Base-by-base conservation (phyloP, 1,284 basidiomycete genomes). In the Cryptococcus deneoformans region DNA sequence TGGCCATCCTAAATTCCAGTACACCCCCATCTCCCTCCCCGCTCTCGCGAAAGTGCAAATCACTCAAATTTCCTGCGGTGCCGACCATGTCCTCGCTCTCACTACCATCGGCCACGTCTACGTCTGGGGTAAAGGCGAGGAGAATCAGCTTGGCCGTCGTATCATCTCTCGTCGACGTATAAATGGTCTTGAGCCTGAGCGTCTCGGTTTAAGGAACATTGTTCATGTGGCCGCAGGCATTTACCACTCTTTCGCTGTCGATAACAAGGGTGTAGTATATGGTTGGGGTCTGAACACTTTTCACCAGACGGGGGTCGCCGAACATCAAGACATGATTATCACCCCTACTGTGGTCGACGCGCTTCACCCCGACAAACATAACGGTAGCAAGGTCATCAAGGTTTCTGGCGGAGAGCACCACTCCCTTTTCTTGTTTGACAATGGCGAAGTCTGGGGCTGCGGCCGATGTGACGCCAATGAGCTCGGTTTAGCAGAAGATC, bases 241-340 rank as follows among this genome's bases (percentile, higher is more conserved):
- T 46, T 90, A 87, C 76, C 88, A 91, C 73, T 92, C 90, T 0
- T 96, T 95, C 67, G 93, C 92, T 3, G 86, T 96, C 60, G 87
- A 92, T 73, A 83, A 87, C 61, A 79, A 82, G 24, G 93, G 92
- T 42, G 83, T 84, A 50, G 88, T 93, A 3, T 95, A 86, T 83
- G 90, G 86, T 2, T 97, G 93, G 93, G 93, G 93, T 29, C 80
- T 94, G 60, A 96, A 97, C 77, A 87, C 82, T 43, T 84, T 84
- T 74, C 82, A 84, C 36, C 88, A 90, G 74, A 84, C 83, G 0
- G 88, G 88, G 39, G 57, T 76, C 7, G 54, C 61, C 7, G 20
- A 20, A 20, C 20, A 20, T 20, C 20, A 75, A 34, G 77, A 79
- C 36, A 82, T 87, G 59, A 82, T 96, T 46, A 82, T 84, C 48